Base-by-base conservation (phyloP, 768 basidiomycete genomes). In the Pholiota molesta region DNA sequence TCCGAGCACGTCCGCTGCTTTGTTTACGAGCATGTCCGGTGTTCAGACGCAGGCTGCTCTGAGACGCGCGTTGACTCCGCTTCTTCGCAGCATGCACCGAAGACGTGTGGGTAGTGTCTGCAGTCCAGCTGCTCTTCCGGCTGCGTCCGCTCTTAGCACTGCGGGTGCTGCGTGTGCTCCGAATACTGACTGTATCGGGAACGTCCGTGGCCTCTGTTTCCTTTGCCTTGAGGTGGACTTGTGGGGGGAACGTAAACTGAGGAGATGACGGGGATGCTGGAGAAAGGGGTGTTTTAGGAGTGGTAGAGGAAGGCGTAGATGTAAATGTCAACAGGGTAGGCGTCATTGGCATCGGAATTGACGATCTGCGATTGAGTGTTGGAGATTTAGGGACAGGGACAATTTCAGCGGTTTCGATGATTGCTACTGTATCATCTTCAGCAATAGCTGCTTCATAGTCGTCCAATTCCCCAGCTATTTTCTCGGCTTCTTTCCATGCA, bases 401-500 rank as follows among this genome's bases (percentile, higher is more conserved):
- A 39, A 81, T 74, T 65, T 81, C 82, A 3, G 82, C 84, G 6
- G 70, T 80, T 61, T 78, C 78, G 49, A 86, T 83, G 49, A 83
- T 70, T 13, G 78, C 78, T 55, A 71, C 76, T 16, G 67, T 73
- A 33, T 77, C 73, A 35, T 74, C 73, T 56, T 74, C 74, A 52
- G 69, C 73, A 26, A 71, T 69, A 13, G 68, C 75, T 26, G 70
- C 73, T 57, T 88, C 85, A 55, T 86, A 71, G 45, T 85, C 85
- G 70, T 94, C 91, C 68, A 92, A 81, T 70, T 92, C 89, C 55
- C 77, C 72, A 0, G 91, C 92, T 66, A 92, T 77, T 44, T 83
- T 84, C 66, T 91, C 88, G 2, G 91, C 92, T 61, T 88, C 86
- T 52, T 81, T 81, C 92, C 92, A 94, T 0, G 91, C 92, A 57